These are phyloP conservation scores for Chlorella sp. DNA, from an alignment of 139 green algal genomes.

Conservation along the genomic window DNA sequence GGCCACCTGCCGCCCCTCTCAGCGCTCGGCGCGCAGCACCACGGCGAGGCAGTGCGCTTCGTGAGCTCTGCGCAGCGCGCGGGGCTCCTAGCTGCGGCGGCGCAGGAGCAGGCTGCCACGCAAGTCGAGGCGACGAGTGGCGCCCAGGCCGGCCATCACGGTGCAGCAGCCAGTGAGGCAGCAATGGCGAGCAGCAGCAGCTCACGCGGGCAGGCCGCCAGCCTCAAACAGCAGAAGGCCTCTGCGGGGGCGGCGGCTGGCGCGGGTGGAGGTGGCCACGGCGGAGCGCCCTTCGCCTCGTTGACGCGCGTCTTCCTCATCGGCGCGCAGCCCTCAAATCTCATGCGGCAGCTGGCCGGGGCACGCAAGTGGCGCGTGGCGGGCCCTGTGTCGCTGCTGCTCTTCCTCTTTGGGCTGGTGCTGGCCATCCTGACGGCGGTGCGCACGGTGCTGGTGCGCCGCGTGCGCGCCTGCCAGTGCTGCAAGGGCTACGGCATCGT, in stretches of 20 bases:
- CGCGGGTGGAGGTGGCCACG: neutral
- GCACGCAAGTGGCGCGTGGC: slow-evolving; percentile 15
- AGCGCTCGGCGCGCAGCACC: no score
- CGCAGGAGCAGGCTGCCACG: neutral
- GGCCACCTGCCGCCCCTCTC: no score
- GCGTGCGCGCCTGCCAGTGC: slow-evolving; percentile 33
- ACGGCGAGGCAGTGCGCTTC: no score
- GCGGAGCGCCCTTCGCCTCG: neutral
- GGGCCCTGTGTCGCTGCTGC: slow-evolving; percentile 38
- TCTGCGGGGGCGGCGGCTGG: no score
- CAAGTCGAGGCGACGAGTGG: no score
- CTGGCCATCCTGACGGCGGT: slow-evolving; percentile 35
- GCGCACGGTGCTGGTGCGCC: slow-evolving; percentile 22
- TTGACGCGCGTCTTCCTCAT: slow-evolving; percentile 12
- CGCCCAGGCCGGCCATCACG: no score
- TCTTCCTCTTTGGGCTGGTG: slow-evolving; percentile 34
- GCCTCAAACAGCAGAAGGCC: neutral
- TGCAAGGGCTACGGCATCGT: slow-evolving; percentile 42
- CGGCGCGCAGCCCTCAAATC: slow-evolving; percentile 14
- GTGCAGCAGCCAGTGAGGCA: no score
- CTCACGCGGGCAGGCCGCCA: no score
- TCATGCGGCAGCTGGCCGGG: slow-evolving; percentile 3
- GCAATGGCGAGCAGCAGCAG: no score
- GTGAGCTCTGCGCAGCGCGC: no score
- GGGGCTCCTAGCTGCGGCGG: no score